Evolutionary conservation across 257 asterid genomes (phyloP), one percentile per base, ranked within the genome.

Genomic region (Eustoma russellianum): DNA sequence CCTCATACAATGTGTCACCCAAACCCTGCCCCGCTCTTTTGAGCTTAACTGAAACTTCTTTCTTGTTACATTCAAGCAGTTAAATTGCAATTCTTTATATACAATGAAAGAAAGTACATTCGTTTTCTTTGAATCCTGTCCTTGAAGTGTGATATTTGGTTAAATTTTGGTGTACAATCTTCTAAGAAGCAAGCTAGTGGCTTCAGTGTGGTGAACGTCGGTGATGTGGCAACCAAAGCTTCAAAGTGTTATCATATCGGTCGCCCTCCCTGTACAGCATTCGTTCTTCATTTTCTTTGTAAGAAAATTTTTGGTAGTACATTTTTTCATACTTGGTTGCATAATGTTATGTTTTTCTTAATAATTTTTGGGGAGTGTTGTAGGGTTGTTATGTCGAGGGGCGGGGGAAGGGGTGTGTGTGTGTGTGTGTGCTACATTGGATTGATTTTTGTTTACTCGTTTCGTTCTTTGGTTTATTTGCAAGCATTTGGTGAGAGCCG

Each of bases 241-340:
- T 59, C 56, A 66, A 65, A 43, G 43, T 38, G 65, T 64, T 58
- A 17, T n/a, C 53, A 57, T 59, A 57, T 28, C 63, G 43, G 38
- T 38, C 43, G 5, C 50, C 63, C 70, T 44, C 52, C 65, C 59
- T 91, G 96, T 84, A 82, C 90, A 82, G 95, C 77, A 78, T 77
- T 77, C 45, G 62, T 69, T 75, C 73, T 82, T 75, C 67, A 74
- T 79, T 81, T 60, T 76, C 77, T 74, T 82, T 80, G 93, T 86
- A 80, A 83, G 93, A 75, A 90, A 65, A 86, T 85, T 90, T 90
- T 90, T 90, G 94, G 87, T 86, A 90, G 58, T 48, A 65, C 50
- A 56, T 58, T 63, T n/a, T n/a, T 59, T 66, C 68, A 71, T 49
- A 61, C 73, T 38, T 61, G 66, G 83, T 72, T 63, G 66, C 76